Evolutionary conservation across 2,329 filamentous ascomycete species (phyloP).

Genomic region (Alternaria sp.): DNA sequence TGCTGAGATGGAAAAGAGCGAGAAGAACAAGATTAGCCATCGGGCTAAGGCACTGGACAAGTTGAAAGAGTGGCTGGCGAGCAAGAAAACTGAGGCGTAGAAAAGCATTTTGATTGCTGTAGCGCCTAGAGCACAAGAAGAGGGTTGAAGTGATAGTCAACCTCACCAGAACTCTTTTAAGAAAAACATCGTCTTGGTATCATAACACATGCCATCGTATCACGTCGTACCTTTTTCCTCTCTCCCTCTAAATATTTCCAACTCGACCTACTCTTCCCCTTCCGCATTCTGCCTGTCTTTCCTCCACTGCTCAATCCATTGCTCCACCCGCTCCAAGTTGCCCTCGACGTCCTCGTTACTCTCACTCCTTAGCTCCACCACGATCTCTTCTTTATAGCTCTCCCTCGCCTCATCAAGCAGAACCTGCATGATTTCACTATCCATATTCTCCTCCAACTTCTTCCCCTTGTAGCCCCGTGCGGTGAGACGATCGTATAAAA

Average conservation of each 20-base stretch:
- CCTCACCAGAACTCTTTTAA: not conserved
- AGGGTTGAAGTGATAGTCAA: not conserved
- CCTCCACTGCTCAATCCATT: constrained; percentile 87
- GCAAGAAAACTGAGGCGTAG: constrained; percentile 45
- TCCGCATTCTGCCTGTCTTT: constrained; percentile 62
- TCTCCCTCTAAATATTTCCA: not conserved
- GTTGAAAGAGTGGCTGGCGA: constrained; percentile 80
- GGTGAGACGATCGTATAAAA: constrained; percentile 84
- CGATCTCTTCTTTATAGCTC: constrained; percentile 84
- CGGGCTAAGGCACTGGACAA: constrained; percentile 87
- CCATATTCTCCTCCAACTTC: constrained; percentile 95
- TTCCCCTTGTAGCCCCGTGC: constrained; percentile 81
- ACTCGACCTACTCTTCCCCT: constrained; percentile 24
- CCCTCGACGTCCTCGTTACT: constrained; percentile 85
- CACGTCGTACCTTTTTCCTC: not conserved
- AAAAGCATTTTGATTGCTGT: not conserved
- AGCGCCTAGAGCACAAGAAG: not conserved
- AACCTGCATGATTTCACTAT: constrained; percentile 97
- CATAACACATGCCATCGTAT: not conserved
- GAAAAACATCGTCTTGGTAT: constrained; percentile 9
- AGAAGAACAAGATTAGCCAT: constrained; percentile 94
- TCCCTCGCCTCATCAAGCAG: constrained; percentile 89
- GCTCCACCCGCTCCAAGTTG: constrained; percentile 84
- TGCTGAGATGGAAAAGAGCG: constrained; percentile 89
- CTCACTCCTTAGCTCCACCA: constrained; percentile 89